These are phyloP conservation scores for Neospora caninum DNA, from an alignment of 169 alveolate species.

Conservation along the genomic window DNA sequence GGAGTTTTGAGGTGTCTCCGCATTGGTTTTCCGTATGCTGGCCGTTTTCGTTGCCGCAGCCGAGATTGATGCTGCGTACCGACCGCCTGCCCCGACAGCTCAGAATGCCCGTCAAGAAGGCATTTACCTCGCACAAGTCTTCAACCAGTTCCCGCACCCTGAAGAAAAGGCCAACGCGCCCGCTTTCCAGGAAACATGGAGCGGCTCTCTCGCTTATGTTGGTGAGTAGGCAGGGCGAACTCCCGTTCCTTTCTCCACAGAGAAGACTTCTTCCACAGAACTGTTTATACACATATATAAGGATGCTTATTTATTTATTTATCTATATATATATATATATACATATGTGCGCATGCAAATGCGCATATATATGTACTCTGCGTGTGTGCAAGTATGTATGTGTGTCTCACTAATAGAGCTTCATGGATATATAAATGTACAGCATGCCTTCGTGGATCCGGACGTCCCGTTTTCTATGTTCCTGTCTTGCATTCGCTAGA, in stretches of 20 bases:
- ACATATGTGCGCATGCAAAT: background rate
- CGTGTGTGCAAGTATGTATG: background rate
- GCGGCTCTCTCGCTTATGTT: conserved; percentile 72
- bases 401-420: background rate
- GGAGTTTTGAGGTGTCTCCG: too few species aligned
- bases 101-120: conserved; percentile 77
- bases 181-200: conserved; percentile 71
- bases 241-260: background rate
- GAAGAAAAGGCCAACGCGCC: conserved; percentile 69
- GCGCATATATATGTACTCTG: background rate
- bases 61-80: conserved; percentile 69
- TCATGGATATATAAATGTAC: too few species aligned
- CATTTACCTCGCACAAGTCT: conserved; percentile 68
- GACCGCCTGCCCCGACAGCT: conserved; percentile 78
- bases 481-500: too few species aligned
- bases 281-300: background rate
- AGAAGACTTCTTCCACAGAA: background rate
- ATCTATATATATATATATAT: too few species aligned
- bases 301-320: too few species aligned
- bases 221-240: conserved; percentile 25
- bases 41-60: conserved; percentile 28
- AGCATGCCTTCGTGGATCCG: too few species aligned
- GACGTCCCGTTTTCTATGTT: too few species aligned
- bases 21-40: background rate
- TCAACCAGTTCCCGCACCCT: conserved; percentile 52